Evolutionary conservation across 108 stramenopile species (phyloP), one percentile per base, ranked within the genome.

Genomic region (Nitzschia putrida): DNA sequence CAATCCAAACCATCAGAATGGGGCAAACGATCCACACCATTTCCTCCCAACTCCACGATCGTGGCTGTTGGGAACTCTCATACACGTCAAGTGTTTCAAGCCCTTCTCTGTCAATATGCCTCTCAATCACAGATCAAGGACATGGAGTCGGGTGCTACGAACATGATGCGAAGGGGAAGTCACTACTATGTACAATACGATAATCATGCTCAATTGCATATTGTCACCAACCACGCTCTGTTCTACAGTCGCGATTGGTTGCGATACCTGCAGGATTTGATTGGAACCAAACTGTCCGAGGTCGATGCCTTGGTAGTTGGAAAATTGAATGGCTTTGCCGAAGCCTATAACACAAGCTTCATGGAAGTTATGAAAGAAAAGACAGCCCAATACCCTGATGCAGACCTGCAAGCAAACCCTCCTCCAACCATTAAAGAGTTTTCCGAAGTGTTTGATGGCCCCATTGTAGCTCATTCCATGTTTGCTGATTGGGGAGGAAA

Each of bases 341-440:
- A 53, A 39, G 65, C 65, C 41, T 53, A 53, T 50, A 66, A 66
- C 12, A 66, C 65, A 0, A 25, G 39, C 3, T 66, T 66, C 52
- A 66, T 66, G 65, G 52, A 37, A 53, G 26, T 66, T 1, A 66
- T 66, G 65, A 66, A 41, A 40, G 65, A 66, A 21, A 66, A 66
- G 52, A 66, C 65, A 11, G 29, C 50, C 10, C 16, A 66, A 22
- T 53, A 22, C 16, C 50, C 51, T 52, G 51, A 53, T 22, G 65
- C 65, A 4, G 65, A 66, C 12, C 52, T 66, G 13, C 34, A 49
- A 53, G 38, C 65, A 3, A 39, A 38, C 9, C 34, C 24, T 0
- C 65, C 65, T n/a, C 65, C 65, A n/a, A 37, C 50, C 10, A 14
- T 66, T 3, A n/a, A 16, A 7, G 65, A 66, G 16, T 53, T 52